phyloP scores from a whole-genome alignment of 805 yeast species.

The Wickerhamomyces silvicola region DNA sequence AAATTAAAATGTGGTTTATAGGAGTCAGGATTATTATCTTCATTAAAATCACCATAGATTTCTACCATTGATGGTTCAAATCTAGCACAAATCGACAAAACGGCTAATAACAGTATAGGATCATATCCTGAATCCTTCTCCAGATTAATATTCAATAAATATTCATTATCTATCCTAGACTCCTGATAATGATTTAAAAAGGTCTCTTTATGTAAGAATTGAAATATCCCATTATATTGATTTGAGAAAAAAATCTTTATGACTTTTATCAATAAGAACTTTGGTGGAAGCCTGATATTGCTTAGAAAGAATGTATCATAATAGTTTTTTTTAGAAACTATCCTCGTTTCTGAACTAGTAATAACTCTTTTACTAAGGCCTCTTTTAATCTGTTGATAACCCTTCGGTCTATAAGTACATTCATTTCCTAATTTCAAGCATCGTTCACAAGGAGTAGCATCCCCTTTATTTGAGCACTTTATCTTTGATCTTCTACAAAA shows the following conservation, averaged over 20 bases:
- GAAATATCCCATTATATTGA: constrained; percentile 12
- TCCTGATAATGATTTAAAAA: constrained; percentile 5
- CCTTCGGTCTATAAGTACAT: constrained; percentile 10
- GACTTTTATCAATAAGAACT: constrained; percentile 7
- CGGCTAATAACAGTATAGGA: constrained; percentile 29
- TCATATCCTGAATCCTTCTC: constrained; percentile 7
- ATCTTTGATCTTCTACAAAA: constrained; percentile 11
- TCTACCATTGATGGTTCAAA: constrained; percentile 27
- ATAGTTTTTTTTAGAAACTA: constrained; percentile 1
- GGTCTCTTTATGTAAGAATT: constrained; percentile 6
- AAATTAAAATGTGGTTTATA: constrained; percentile 21
- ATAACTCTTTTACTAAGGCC: neutral
- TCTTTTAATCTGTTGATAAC: constrained; percentile 5
- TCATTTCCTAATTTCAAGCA: constrained; percentile 8
- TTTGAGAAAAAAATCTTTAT: constrained; percentile 11
- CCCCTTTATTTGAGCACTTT: constrained; percentile 7
- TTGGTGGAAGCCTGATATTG: constrained; percentile 7
- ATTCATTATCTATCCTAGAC: constrained; percentile 3
- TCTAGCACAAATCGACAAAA: constrained; percentile 30
- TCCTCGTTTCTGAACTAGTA: neutral
- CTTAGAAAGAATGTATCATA: constrained; percentile 2
- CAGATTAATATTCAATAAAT: constrained; percentile 4
- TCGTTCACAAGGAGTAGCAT: constrained; percentile 6
- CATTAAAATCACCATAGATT: constrained; percentile 28
- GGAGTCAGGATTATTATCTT: constrained; percentile 20